Evolutionary conservation across 305 asterid genomes (phyloP).

Genomic region (Fraxinus sp.): DNA sequence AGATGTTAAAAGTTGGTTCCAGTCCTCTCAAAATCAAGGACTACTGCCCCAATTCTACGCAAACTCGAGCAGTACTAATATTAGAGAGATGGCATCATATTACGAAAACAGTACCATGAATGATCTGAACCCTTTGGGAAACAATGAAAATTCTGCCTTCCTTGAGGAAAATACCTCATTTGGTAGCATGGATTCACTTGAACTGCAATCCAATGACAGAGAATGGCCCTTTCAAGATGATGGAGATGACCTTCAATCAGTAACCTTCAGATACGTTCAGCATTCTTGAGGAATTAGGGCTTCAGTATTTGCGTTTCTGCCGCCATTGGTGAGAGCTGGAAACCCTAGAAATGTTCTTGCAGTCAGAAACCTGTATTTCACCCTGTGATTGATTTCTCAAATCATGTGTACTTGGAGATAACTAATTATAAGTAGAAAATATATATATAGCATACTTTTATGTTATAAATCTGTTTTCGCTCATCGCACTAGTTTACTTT

Average conservation of each 20-base stretch:
- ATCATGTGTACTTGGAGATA: not conserved
- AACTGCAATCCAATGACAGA: constrained; percentile 38
- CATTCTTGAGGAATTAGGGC: not conserved
- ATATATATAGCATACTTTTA: not conserved
- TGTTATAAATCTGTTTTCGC: not conserved
- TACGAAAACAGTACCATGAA: constrained; percentile 25
- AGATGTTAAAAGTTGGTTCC: constrained; percentile 66
- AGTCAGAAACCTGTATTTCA: not conserved
- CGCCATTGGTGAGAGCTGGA: not conserved
- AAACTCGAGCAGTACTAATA: constrained; percentile 23
- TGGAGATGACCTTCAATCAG: constrained; percentile 5
- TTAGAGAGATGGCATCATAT: constrained; percentile 9
- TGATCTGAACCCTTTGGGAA: constrained; percentile 26
- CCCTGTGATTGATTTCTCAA: not conserved
- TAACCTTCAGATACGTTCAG: not conserved
- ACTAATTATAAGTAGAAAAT: not conserved
- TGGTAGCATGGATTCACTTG: constrained; percentile 57
- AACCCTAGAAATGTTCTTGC: constrained; percentile 1
- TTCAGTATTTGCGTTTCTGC: not conserved
- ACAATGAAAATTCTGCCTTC: constrained; percentile 32
- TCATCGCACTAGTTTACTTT: not conserved
- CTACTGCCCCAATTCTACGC: constrained; percentile 41
- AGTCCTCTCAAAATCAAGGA: constrained; percentile 39
- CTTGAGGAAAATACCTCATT: constrained; percentile 48
- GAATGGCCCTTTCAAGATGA: constrained; percentile 23